Base-by-base conservation (phyloP, 1,139 yeast species). In the Saccharomyces hybrid region DNA sequence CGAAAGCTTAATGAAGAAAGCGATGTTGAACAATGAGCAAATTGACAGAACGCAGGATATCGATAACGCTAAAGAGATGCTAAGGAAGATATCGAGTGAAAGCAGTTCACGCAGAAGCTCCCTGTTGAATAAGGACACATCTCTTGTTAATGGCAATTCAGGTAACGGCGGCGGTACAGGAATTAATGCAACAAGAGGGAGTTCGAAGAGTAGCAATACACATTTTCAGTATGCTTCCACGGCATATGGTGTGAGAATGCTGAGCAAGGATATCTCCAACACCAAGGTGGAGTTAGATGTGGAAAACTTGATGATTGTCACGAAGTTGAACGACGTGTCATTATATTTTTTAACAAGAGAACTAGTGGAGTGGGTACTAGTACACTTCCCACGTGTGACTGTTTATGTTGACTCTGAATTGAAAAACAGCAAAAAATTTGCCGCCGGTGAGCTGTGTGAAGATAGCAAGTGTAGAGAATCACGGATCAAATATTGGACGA, bases 261-360 rank as follows among this genome's bases (percentile, higher is more conserved):
- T 88, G 57, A 89, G 93, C 23, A 84, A 84, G 60, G 87, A 86
- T 67, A 74, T 88, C 47, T 93, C 86, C 49, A 80, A 82, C 61
- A 90, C 95, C 5, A 83, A 88, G 3, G 84, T 88, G 44, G 84
- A 83, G 60, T 70, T 88, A 29, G 84, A 86, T 55, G 84, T 86
- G 8, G 77, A 78, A 53, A 81, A 88, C 8, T 80, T 89, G 26
- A 78, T 89, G 82, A 80, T 89, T 25, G 90, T 88, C 13, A 89
- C 96, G 13, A 88, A 88, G 68, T 95, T 95, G 0, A 77, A 93
- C 53, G 96, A 88, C 66, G 85, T 86, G 62, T 82, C 89, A 7
- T 73, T 88, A 56, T 82, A 86, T 14, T 84, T 81, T 63, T 73
- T 88, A 49, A 88, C 96, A 0, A 75, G 91, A 57, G 93, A 87